Conservation (phyloP, 2,329 filamentous ascomycete species). For the Juglanconis sp. region DNA sequence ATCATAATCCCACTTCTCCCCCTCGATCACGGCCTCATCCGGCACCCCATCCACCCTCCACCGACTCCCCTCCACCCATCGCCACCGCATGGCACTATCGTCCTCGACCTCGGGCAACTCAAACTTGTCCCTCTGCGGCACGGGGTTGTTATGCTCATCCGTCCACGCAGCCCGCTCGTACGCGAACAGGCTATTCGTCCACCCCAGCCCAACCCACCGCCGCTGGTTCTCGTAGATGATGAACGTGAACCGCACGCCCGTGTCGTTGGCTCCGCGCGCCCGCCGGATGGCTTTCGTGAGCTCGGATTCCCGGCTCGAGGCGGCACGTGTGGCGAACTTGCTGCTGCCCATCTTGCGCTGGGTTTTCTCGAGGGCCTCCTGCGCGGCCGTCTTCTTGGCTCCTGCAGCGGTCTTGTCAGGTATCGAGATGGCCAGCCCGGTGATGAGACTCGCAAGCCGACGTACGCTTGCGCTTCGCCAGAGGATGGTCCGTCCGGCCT, state of each 20-base stretch:
- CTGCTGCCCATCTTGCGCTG: slow-evolving; percentile 37
- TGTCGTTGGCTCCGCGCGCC: slow-evolving; percentile 50
- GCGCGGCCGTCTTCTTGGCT: slow-evolving; percentile 24
- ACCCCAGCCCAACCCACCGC: slow-evolving; percentile 90
- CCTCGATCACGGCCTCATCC: slow-evolving; percentile 44
- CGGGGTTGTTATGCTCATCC: slow-evolving; percentile 85
- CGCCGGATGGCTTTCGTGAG: slow-evolving; percentile 42
- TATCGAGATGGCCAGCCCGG: slow-evolving; percentile 68
- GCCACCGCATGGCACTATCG: slow-evolving; percentile 54
- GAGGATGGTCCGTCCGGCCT: slow-evolving; percentile 80
- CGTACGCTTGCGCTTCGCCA: slow-evolving; percentile 84
- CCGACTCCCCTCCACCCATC: slow-evolving; percentile 80
- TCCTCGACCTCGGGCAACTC: slow-evolving; percentile 61
- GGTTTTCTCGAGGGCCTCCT: slow-evolving; percentile 21
- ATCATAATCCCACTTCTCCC: slow-evolving; percentile 50
- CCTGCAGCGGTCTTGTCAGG: slow-evolving; percentile 19
- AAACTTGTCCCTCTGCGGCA: slow-evolving; percentile 69
- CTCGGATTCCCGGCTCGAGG: slow-evolving; percentile 38
- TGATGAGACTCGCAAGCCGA: slow-evolving; percentile 66
- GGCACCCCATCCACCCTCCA: slow-evolving; percentile 82
- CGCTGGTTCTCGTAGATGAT: slow-evolving; percentile 95
- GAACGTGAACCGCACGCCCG: slow-evolving; percentile 93
- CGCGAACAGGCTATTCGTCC: slow-evolving; percentile 86
- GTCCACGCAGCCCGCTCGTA: slow-evolving; percentile 93
- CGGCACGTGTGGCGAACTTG: slow-evolving; percentile 27